Percentiles rank a stretch among this genome's conserved stretches.
phyloP scores from a whole-genome alignment of 1,139 yeast genomes.

The Pneumocystis sp. region DNA sequence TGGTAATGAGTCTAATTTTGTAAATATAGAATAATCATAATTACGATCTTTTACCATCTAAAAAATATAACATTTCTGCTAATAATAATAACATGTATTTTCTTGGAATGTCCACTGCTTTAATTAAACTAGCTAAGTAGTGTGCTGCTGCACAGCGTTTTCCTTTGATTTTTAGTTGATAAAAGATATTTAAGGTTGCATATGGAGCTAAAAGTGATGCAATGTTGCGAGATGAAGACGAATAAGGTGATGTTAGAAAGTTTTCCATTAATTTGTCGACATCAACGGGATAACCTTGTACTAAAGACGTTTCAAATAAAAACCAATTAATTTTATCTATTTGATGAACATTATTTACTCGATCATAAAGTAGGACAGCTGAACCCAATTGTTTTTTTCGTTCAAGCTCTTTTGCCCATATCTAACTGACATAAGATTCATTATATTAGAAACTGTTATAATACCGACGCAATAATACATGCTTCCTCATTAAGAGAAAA shows the following conservation, averaged over 20 bases:
- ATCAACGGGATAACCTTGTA: not conserved
- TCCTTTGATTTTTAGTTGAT: not conserved
- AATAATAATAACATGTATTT: not conserved
- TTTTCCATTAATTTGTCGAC: not conserved
- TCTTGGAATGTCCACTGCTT: constrained; percentile 1
- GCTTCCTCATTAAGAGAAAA: not conserved
- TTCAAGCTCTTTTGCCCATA: constrained; percentile 2
- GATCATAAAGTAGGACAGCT: not conserved
- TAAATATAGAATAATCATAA: not conserved
- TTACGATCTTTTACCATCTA: not conserved
- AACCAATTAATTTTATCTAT: not conserved
- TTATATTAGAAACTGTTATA: not conserved
- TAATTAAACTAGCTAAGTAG: not conserved
- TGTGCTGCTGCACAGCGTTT: not conserved
- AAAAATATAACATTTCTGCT: not conserved
- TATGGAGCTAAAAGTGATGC: not conserved
- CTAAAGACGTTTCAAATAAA: not conserved
- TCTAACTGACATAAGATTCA: not conserved
- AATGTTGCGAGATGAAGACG: not conserved
- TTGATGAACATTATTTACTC: not conserved
- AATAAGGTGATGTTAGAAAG: not conserved
- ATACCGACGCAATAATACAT: not conserved
- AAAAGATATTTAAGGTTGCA: not conserved
- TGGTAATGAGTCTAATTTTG: not conserved
- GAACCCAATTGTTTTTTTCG: not conserved